Percentiles rank a stretch among this genome's conserved stretches.
Evolutionary conservation across 2,329 filamentous ascomycete genomes (phyloP).

Genomic region (Ceratocystiopsis minuta): DNA sequence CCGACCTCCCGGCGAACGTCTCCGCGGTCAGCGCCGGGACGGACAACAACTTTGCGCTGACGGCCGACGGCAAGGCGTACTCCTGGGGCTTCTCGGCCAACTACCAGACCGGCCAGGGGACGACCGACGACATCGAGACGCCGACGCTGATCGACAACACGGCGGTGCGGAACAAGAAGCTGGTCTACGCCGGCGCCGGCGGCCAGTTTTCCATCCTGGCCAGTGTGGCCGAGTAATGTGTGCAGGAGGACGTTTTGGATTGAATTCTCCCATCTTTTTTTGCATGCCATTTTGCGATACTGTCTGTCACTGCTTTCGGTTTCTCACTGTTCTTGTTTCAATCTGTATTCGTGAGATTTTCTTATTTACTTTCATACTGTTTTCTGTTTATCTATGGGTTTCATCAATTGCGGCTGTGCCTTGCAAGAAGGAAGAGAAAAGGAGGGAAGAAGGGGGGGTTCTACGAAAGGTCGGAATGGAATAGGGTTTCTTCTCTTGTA

Average conservation of each 20-base stretch:
- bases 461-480: no score
- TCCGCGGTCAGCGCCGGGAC: constrained; percentile 42
- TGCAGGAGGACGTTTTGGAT: no score
- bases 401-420: no score
- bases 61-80: constrained; percentile 50
- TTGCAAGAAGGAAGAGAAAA: no score
- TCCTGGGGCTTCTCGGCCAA: constrained; percentile 68
- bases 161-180: constrained; percentile 55
- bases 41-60: constrained; percentile 58
- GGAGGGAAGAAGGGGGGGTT: no score
- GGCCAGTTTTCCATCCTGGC: constrained; percentile 63
- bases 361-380: neutral
- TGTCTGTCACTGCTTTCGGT: neutral
- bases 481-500: no score
- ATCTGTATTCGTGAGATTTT: neutral
- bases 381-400: neutral
- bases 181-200: constrained; percentile 68
- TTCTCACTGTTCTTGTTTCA: neutral
- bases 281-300: neutral
- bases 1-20: constrained; percentile 35
- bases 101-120: constrained; percentile 65
- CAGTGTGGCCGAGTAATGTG: constrained; percentile 18
- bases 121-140: constrained; percentile 58
- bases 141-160: constrained; percentile 74
- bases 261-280: neutral